Percentiles rank a stretch among this genome's conserved stretches.
Conservation (phyloP, 2,329 filamentous ascomycete species). For the Neofusicoccum kwambonambiense region DNA sequence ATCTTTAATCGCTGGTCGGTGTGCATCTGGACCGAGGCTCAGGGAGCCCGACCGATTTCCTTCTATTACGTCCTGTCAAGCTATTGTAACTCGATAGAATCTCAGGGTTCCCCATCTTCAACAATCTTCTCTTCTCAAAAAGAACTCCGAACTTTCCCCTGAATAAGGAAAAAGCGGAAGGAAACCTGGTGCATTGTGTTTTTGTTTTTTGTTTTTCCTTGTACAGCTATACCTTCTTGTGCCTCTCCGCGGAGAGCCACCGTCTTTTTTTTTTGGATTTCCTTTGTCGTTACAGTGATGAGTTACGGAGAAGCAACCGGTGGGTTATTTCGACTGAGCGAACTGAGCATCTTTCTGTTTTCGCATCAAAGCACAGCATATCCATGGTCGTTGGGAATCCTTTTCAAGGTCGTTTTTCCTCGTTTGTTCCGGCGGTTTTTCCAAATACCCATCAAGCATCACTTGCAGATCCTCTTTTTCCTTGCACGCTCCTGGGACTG, state of each 20-base stretch:
- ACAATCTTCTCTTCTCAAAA: not conserved
- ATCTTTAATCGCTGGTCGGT: constrained; percentile 14
- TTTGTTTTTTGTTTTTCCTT: not conserved
- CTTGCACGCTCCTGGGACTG: not conserved
- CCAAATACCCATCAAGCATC: not conserved
- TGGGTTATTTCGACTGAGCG: not conserved
- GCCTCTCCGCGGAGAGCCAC: not conserved
- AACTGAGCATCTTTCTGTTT: not conserved
- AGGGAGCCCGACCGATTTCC: constrained; percentile 10
- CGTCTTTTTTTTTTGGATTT: not conserved
- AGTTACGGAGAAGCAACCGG: not conserved
- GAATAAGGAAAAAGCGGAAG: not conserved
- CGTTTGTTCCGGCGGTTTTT: not conserved
- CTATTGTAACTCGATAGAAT: constrained; percentile 16
- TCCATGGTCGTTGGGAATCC: not conserved
- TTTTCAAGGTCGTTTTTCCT: not conserved
- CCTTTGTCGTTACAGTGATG: constrained; percentile 8
- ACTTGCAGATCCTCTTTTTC: not conserved
- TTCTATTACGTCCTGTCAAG: constrained; percentile 1
- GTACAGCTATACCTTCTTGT: not conserved
- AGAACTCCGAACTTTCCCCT: not conserved
- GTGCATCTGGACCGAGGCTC: constrained; percentile 13
- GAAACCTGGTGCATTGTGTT: not conserved
- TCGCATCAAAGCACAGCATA: not conserved
- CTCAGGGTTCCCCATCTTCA: constrained; percentile 1